Conservation (phyloP, 129 eudicot species). For the Ambrosia trifida region DNA sequence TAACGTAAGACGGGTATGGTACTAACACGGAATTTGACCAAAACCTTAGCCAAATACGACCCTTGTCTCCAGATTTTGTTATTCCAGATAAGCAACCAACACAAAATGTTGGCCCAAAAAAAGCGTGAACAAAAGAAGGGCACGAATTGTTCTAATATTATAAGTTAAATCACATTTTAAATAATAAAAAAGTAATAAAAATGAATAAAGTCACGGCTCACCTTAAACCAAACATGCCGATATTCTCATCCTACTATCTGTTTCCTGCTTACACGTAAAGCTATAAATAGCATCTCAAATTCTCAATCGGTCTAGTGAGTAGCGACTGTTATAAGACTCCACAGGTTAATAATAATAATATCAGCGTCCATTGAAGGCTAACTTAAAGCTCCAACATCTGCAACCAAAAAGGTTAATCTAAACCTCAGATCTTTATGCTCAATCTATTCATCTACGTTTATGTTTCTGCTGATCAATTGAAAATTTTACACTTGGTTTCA, state of each 20-base stretch:
- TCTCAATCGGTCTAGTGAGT: background rate
- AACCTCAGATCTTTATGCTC: constrained; percentile 15
- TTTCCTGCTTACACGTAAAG: constrained; percentile 15
- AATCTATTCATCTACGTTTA: constrained; percentile 8
- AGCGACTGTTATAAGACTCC: constrained; percentile 29
- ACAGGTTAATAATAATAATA: background rate
- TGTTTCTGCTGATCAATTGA: constrained; percentile 5
- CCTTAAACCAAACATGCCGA: background rate
- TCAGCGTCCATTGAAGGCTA: constrained; percentile 28
- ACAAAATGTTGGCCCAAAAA: too few species aligned
- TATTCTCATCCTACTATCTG: background rate
- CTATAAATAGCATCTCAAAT: constrained; percentile 20
- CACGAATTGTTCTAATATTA: too few species aligned
- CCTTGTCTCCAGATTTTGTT: too few species aligned
- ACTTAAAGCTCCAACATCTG: constrained; percentile 25
- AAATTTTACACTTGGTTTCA: background rate
- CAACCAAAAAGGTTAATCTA: constrained; percentile 9
- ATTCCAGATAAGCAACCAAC: too few species aligned
- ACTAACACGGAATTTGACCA: too few species aligned
- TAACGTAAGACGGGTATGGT: too few species aligned
- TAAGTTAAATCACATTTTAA: too few species aligned
- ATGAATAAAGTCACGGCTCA: too few species aligned
- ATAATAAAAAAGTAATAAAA: too few species aligned
- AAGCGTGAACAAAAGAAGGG: too few species aligned
- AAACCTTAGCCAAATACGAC: too few species aligned